Percentiles rank a stretch among this genome's conserved stretches.
phyloP scores from a whole-genome alignment of 2,329 filamentous ascomycete genomes.

The Coniochaeta hoffmannii region DNA sequence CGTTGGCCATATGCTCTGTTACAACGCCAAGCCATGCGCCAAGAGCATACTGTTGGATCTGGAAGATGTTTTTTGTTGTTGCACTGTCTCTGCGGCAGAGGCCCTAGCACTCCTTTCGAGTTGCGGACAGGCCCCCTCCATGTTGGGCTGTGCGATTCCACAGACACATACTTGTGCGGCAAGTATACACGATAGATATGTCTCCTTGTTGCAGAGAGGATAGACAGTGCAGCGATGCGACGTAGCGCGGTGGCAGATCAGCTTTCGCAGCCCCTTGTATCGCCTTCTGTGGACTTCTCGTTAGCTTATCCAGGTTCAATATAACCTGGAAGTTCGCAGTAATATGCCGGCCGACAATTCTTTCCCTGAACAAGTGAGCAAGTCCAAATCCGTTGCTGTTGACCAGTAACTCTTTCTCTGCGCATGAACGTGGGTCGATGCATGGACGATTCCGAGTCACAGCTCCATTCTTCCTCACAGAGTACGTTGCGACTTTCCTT shows the following conservation, averaged over 20 bases:
- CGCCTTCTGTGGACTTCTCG: neutral
- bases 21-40: neutral
- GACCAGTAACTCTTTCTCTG: neutral
- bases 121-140: neutral
- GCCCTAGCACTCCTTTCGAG: neutral
- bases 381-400: conserved; percentile 1
- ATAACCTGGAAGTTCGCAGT: neutral
- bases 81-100: neutral
- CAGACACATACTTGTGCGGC: neutral
- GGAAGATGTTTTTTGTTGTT: neutral
- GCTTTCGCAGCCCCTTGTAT: neutral
- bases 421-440: conserved; percentile 2
- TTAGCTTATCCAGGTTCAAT: neutral
- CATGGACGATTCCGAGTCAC: conserved; percentile 15
- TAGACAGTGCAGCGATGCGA: neutral
- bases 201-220: neutral
- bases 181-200: neutral
- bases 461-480: conserved; percentile 10
- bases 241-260: neutral
- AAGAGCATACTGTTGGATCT: neutral
- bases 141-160: neutral
- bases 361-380: conserved; percentile 2
- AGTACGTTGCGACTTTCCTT: neutral
- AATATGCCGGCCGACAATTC: conserved; percentile 8
- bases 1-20: neutral